Evolutionary conservation across 345 rosid species (phyloP).

Genomic region (Cardamine chenopodiifolia): DNA sequence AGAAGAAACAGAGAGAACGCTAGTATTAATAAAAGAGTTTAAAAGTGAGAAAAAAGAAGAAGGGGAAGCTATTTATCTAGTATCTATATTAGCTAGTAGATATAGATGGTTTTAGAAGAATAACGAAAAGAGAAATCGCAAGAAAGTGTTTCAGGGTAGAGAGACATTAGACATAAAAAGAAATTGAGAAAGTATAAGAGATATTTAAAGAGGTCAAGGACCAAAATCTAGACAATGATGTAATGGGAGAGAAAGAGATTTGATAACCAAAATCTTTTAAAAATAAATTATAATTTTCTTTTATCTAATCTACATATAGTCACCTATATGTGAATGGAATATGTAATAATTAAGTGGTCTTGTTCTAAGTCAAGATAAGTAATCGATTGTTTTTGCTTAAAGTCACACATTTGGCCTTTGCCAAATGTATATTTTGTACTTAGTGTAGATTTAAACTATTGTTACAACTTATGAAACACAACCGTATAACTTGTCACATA

Average conservation of each 20-base stretch:
- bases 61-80: background rate
- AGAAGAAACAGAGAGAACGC: background rate
- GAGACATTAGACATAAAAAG: slow-evolving; percentile 46
- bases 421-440: background rate
- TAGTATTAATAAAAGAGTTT: background rate
- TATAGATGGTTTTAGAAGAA: background rate
- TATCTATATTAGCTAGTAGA: background rate
- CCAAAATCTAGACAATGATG: slow-evolving; percentile 51
- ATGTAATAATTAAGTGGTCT: background rate
- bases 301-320: background rate
- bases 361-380: background rate
- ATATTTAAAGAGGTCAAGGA: slow-evolving; percentile 68
- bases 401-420: background rate
- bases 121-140: slow-evolving; percentile 10
- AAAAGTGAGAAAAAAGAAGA: background rate
- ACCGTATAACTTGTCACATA: background rate
- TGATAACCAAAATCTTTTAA: slow-evolving; percentile 12
- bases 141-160: slow-evolving; percentile 22
- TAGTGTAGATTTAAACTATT: background rate
- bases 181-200: slow-evolving; percentile 53
- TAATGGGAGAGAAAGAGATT: slow-evolving; percentile 18
- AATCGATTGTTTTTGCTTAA: slow-evolving; percentile 2
- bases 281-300: background rate
- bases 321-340: slow-evolving; percentile 11
- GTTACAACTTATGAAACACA: background rate